Evolutionary conservation across 2,329 filamentous ascomycete genomes (phyloP).

Genomic region (Fusarium pseudonygamai): DNA sequence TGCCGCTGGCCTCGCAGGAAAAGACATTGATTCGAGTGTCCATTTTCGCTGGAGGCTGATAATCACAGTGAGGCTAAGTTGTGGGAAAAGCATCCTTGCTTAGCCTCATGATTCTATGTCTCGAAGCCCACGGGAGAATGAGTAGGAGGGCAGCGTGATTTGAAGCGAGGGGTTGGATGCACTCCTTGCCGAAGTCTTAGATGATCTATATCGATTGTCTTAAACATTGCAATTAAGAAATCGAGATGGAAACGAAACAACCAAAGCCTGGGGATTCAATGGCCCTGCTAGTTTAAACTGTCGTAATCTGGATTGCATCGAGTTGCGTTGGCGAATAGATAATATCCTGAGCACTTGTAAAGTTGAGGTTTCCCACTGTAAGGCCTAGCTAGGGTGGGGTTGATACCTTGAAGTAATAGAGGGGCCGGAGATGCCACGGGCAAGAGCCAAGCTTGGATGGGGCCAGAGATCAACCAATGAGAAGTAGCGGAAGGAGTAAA

Average conservation of each 20-base stretch:
- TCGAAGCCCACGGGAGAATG: not conserved
- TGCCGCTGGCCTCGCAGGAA: conserved; percentile 1
- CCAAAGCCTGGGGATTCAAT: not conserved
- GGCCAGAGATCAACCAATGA: not conserved
- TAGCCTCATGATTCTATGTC: not conserved
- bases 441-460: conserved; percentile 4
- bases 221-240: not conserved
- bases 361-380: not conserved
- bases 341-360: not conserved
- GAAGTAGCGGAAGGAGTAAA: not conserved
- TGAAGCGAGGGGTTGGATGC: conserved; percentile 6
- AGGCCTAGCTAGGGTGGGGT: conserved; percentile 5
- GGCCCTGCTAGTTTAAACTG: not conserved
- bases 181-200: not conserved
- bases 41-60: not conserved
- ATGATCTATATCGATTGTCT: not conserved
- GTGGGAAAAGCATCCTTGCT: not conserved
- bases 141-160: conserved; percentile 23
- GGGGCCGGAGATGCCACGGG: conserved; percentile 18
- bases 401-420: not conserved
- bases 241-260: not conserved
- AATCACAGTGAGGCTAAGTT: not conserved
- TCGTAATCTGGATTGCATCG: not conserved
- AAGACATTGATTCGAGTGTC: not conserved
- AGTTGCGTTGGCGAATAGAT: not conserved